Evolutionary conservation across 805 yeast genomes (phyloP).

Genomic region (Ogataea naganishii): DNA sequence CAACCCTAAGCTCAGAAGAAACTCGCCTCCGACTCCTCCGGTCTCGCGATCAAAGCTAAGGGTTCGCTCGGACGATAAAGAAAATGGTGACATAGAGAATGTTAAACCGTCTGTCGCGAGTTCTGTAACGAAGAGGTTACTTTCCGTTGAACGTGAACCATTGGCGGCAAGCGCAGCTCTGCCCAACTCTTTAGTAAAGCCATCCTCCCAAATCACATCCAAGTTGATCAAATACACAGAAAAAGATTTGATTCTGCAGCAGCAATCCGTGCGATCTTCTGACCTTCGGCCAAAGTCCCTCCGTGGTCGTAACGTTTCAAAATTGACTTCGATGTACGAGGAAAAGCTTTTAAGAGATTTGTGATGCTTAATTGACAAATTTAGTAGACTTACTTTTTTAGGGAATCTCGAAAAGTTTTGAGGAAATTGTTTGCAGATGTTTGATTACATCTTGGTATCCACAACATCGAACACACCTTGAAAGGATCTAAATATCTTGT

Average conservation of each 20-base stretch:
- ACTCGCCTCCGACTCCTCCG: conserved; percentile 18
- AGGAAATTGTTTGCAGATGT: too few relatives aligned
- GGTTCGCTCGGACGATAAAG: not conserved
- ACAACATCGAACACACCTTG: not conserved
- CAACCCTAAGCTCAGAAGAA: conserved; percentile 7
- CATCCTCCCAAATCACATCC: conserved; percentile 15
- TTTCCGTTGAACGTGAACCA: not conserved
- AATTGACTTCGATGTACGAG: conserved; percentile 41
- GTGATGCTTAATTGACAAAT: not conserved
- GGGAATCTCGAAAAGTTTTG: too few relatives aligned
- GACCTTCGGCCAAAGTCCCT: too few relatives aligned
- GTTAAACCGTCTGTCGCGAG: not conserved
- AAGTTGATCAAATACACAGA: conserved; percentile 23
- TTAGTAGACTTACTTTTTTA: too few relatives aligned
- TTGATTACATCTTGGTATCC: not conserved
- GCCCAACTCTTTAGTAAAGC: conserved; percentile 14
- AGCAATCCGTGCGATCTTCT: conserved; percentile 5
- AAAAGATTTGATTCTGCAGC: conserved; percentile 19
- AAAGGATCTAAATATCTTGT: not conserved
- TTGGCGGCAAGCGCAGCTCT: conserved; percentile 2
- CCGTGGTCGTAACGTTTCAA: conserved; percentile 45
- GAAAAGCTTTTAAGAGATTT: conserved; percentile 25
- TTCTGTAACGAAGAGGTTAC: conserved; percentile 1
- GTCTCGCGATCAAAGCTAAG: conserved; percentile 3
- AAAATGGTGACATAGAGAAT: not conserved